phyloP scores from a whole-genome alignment of 139 green algal species.

The Chlorella vulgaris region DNA sequence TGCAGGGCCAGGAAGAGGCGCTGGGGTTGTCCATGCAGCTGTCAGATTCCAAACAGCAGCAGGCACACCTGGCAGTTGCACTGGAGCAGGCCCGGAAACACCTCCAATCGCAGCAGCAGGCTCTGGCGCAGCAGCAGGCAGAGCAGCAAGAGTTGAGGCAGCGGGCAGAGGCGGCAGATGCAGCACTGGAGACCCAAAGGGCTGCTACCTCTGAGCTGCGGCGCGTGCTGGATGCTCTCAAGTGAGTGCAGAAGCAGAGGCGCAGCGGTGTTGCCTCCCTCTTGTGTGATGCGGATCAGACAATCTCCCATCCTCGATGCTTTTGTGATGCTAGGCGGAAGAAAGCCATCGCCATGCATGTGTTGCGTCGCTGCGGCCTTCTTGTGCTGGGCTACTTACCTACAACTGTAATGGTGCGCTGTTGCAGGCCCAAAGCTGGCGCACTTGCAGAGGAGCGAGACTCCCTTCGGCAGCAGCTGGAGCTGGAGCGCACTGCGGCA shows the following conservation, averaged over 20 bases:
- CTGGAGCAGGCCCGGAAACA: slow-evolving; percentile 33
- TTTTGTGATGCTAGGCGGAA: too few species aligned
- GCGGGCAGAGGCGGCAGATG: slow-evolving; percentile 7
- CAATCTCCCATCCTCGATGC: too few species aligned
- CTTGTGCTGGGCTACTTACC: too few species aligned
- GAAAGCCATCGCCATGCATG: too few species aligned
- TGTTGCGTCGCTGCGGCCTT: too few species aligned
- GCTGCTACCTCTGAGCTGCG: slow-evolving; percentile 16
- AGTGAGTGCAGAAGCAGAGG: background rate
- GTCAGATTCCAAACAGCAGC: slow-evolving; percentile 42
- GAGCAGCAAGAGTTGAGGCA: slow-evolving; percentile 5
- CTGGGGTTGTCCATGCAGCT: slow-evolving; percentile 49
- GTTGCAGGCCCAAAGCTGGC: slow-evolving; percentile 13
- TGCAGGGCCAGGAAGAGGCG: slow-evolving; percentile 54
- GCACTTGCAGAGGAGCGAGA: slow-evolving; percentile 20
- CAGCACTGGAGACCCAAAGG: slow-evolving; percentile 3
- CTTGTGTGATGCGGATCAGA: background rate
- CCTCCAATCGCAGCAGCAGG: slow-evolving; percentile 36
- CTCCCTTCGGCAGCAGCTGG: slow-evolving; percentile 25
- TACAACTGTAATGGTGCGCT: background rate
- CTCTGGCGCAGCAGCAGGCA: slow-evolving; percentile 4
- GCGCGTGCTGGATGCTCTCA: slow-evolving; percentile 14
- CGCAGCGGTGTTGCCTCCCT: background rate
- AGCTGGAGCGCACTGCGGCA: slow-evolving; percentile 36
- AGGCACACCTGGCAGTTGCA: slow-evolving; percentile 19